These are phyloP conservation scores for Leucocoprinus birnbaumii DNA, from an alignment of 768 basidiomycete species.

Conservation along the genomic window DNA sequence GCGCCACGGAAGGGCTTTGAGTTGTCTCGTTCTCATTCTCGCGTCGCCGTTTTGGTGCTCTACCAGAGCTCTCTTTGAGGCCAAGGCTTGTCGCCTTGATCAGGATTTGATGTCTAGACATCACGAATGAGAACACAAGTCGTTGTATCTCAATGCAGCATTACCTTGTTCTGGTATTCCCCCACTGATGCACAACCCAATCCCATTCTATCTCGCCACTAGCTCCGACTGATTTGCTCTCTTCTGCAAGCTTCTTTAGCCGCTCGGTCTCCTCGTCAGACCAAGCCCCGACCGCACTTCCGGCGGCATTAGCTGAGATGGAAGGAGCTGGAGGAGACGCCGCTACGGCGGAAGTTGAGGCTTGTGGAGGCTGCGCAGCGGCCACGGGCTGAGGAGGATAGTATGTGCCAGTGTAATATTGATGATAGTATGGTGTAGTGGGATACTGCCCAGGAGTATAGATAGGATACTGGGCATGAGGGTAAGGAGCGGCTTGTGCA, in stretches of 20 bases:
- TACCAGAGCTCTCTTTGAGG: slow-evolving; percentile 68
- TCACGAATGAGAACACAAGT: neutral
- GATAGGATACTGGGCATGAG: slow-evolving; percentile 42
- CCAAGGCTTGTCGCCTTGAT: slow-evolving; percentile 79
- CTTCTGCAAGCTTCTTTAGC: slow-evolving; percentile 65
- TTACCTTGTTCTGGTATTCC: slow-evolving; percentile 70
- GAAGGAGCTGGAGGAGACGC: slow-evolving; percentile 16
- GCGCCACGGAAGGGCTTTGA: slow-evolving; percentile 25
- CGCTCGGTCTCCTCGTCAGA: slow-evolving; percentile 74
- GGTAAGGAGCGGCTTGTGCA: slow-evolving; percentile 39
- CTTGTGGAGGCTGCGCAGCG: slow-evolving; percentile 13
- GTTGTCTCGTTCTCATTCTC: slow-evolving; percentile 24
- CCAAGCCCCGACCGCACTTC: slow-evolving; percentile 54
- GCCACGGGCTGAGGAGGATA: slow-evolving; percentile 16
- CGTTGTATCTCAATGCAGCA: neutral
- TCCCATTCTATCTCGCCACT: slow-evolving; percentile 79
- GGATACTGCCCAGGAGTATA: slow-evolving; percentile 49
- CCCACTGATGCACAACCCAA: slow-evolving; percentile 72
- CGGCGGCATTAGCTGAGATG: slow-evolving; percentile 19
- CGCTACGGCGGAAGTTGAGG: slow-evolving; percentile 15
- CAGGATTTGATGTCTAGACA: slow-evolving; percentile 71
- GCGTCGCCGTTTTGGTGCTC: slow-evolving; percentile 55
- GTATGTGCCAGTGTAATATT: slow-evolving; percentile 34
- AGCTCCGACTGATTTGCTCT: slow-evolving; percentile 46
- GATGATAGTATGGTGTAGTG: slow-evolving; percentile 60